Conservation (phyloP, 768 basidiomycete genomes). For the Termitomyces sp. region DNA sequence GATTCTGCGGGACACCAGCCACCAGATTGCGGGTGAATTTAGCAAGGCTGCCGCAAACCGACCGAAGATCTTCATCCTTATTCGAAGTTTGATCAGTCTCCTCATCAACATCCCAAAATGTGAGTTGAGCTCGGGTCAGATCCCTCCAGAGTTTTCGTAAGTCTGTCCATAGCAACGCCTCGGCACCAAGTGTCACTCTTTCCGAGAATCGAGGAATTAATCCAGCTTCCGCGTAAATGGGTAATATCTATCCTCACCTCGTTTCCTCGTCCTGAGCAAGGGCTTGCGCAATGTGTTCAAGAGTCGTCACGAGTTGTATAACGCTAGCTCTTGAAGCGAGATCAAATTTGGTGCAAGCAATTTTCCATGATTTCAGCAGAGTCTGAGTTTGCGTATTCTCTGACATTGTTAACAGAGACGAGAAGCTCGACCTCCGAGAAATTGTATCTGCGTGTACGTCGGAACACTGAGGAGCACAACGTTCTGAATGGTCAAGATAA, state of each 20-base stretch:
- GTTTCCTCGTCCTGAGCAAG: constrained; percentile 41
- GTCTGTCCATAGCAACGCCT: constrained; percentile 48
- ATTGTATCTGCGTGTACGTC: not conserved
- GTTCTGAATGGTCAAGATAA: not conserved
- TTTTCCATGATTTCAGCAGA: constrained; percentile 28
- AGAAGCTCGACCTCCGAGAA: not conserved
- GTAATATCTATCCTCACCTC: constrained; percentile 23
- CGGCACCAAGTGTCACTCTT: constrained; percentile 22
- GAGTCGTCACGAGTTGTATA: constrained; percentile 24
- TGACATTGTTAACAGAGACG: constrained; percentile 6
- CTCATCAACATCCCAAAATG: constrained; percentile 46
- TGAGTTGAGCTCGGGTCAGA: constrained; percentile 39
- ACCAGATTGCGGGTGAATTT: constrained; percentile 83
- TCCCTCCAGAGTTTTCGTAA: constrained; percentile 54
- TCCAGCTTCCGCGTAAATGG: not conserved
- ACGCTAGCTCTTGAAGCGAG: constrained; percentile 28
- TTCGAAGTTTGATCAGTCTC: constrained; percentile 21
- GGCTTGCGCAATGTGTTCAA: constrained; percentile 45
- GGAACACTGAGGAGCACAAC: not conserved
- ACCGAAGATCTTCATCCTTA: constrained; percentile 28
- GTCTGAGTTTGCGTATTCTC: constrained; percentile 6
- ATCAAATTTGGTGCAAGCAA: constrained; percentile 37
- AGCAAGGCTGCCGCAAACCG: constrained; percentile 47
- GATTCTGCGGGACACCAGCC: constrained; percentile 70
- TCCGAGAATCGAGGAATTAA: not conserved